Base-by-base conservation (phyloP, 164 flowering plant species). In the Macadamia tetraphylla region DNA sequence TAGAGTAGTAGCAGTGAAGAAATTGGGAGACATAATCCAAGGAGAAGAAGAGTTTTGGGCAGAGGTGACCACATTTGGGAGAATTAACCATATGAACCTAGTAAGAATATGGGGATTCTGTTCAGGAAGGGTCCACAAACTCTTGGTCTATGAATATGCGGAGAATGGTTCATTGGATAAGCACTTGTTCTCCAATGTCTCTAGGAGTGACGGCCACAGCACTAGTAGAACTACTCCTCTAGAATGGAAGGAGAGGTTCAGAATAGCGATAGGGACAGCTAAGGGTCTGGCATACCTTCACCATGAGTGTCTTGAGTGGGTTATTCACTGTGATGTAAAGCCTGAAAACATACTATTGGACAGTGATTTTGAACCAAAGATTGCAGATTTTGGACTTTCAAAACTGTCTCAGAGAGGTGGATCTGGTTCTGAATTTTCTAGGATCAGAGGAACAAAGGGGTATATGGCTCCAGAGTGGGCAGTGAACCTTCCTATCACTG, bases 381-480 rank as follows among this genome's bases (percentile, higher is more conserved):
- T 77, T 6, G 71, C 82, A 6, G 85, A 82, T 56, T 79, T 82
- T 32, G 82, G 82, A 1, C 59, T 82, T 42, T 70, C 83, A 0
- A 78, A 80, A 62, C 62, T 77, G 1, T 23, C 63, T 12, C 59
- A 74, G 3, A 56, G 84, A 65, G 70, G 63, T 29, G 63, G 48
- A 0, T 0, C 6, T 12, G 53, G 40, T 51, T 69, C 68, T 11
- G 51, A 53, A 42, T 74, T 83, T 51, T 77, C 82, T 1, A 67
- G 52, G 52, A 57, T 80, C n/a, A 68, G 85, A 65, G 84, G 84
- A n/a, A 83, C 82, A 0, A 71, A 79, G 23, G 86, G 84, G 0
- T 83, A 83, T 56, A 78, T 83, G 77, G 84, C 86, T 6, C 86
- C 84, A 0, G 86, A 83, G 52, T 83, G 84, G 86, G 62, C 74